A percentile compares a stretch with the other conserved stretches of the same genome.
phyloP scores from a whole-genome alignment of 176 grass and related monocot genomes.

The Aechmea fasciata region DNA sequence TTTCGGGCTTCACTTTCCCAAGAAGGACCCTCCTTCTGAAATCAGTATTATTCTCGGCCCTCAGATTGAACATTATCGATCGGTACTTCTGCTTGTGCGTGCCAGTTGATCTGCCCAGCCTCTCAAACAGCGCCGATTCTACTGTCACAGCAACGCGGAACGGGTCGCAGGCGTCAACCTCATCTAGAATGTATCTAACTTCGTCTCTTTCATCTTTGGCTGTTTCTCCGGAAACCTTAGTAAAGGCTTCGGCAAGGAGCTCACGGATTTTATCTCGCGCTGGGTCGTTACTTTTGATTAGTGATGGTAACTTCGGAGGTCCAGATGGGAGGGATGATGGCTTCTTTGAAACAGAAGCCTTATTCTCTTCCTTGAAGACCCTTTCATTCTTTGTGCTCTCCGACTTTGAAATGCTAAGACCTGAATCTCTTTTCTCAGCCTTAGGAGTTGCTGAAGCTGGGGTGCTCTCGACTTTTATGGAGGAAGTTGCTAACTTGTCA shows the following conservation, averaged over 20 bases:
- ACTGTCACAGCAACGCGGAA: slow-evolving; percentile 63
- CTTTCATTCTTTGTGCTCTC: slow-evolving; percentile 19
- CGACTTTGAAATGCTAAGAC: neutral
- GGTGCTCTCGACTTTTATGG: neutral
- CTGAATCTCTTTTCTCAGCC: slow-evolving; percentile 12
- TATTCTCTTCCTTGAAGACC: slow-evolving; percentile 4
- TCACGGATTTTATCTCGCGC: slow-evolving; percentile 59
- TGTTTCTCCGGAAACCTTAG: slow-evolving; percentile 56
- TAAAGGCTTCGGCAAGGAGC: slow-evolving; percentile 66
- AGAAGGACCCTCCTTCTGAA: slow-evolving; percentile 58
- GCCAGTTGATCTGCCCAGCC: slow-evolving; percentile 53
- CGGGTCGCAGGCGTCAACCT: slow-evolving; percentile 58
- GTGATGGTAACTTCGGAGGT: slow-evolving; percentile 43
- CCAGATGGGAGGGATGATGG: slow-evolving; percentile 23
- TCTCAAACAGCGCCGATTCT: slow-evolving; percentile 63
- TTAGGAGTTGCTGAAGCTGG: slow-evolving; percentile 1
- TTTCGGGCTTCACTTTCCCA: slow-evolving; percentile 45
- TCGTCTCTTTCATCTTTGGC: slow-evolving; percentile 53
- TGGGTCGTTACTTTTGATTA: slow-evolving; percentile 61
- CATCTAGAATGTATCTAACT: slow-evolving; percentile 50
- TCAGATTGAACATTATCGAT: slow-evolving; percentile 81
- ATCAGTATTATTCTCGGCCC: slow-evolving; percentile 68
- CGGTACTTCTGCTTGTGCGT: slow-evolving; percentile 68
- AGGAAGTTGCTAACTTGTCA: slow-evolving; percentile 15
- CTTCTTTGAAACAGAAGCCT: slow-evolving; percentile 15